Evolutionary conservation across 129 eudicot species (phyloP), one percentile per base, ranked within the genome.

Genomic region (Cynara cardunculus): DNA sequence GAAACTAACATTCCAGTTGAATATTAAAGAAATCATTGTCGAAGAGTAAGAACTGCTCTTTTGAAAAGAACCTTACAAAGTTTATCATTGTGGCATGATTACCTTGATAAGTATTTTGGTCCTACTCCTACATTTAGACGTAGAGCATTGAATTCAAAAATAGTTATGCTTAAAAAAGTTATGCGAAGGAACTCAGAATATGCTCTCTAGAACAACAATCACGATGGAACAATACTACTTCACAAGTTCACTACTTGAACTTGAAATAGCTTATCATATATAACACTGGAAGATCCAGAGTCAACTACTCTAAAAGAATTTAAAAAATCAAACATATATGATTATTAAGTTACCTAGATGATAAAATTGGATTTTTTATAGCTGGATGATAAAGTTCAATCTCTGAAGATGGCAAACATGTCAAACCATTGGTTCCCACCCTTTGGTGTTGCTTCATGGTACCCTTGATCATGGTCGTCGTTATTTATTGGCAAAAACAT

Each of bases 211-310:
- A 26, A 9, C 28, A 67, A 67, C 25, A 78, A 67, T 44, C 46
- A 41, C 68, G 10, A 68, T 67, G 39, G 74, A 78, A 34, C 75
- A 28, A 76, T 49, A 69, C 32, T 30, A 30, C 69, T 78, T 35
- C 75, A 74, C 61, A 44, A 27, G 13, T 39, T 72, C 22, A 39
- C 19, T 24, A 25, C 68, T 74, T 64, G 19, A 22, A 31, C 81
- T 16, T 66, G 18, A 66, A 66, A 25, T 25, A 39, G 73, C 64
- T 35, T 77, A 77, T 34, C 24, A 65, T 37, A 18, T 35, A 78
- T 53, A 30, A 49, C 37, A 32, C 37, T 32, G 37, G 7, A 32
- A 32, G 37, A 32, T 41, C 14, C 46, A 39, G 53, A 11, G 53
- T 41, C 53, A 41, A 41, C 13, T 41, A 44, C 59, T 44, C 59